These are phyloP conservation scores for Murraya paniculata DNA, from an alignment of 345 rosid genomes.

Conservation along the genomic window DNA sequence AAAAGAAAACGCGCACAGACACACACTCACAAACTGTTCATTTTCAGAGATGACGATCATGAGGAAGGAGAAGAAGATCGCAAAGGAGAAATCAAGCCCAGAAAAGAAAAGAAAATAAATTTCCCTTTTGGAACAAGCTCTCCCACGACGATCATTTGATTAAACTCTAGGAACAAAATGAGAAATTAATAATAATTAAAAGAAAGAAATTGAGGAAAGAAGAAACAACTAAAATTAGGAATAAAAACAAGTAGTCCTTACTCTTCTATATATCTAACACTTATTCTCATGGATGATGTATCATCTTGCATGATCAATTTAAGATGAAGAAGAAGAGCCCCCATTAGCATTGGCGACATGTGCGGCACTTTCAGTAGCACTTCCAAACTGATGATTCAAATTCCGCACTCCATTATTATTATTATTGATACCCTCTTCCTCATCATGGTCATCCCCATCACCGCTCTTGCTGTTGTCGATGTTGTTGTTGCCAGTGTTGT, in stretches of 20 bases:
- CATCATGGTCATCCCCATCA: not conserved
- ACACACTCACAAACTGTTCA: not conserved
- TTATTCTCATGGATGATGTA: constrained; percentile 19
- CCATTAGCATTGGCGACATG: constrained; percentile 35
- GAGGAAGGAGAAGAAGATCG: not conserved
- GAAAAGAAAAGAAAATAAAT: constrained; percentile 13
- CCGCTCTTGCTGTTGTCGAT: not conserved
- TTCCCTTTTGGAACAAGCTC: constrained; percentile 27
- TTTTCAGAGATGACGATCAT: not conserved
- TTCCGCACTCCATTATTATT: constrained; percentile 11
- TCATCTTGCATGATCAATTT: not conserved
- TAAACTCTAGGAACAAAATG: constrained; percentile 27
- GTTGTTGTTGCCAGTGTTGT: constrained; percentile 9
- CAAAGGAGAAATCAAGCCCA: not conserved
- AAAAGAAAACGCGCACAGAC: too few species aligned
- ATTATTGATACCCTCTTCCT: not conserved
- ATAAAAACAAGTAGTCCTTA: constrained; percentile 14
- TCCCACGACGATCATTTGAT: constrained; percentile 26
- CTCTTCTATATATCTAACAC: constrained; percentile 22
- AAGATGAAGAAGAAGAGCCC: constrained; percentile 52
- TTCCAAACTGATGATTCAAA: constrained; percentile 31
- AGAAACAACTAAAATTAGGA: constrained; percentile 18
- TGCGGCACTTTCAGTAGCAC: constrained; percentile 20
- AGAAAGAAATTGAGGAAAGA: not conserved
- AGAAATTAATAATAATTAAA: not conserved